These are phyloP conservation scores for Saccharum officinarum DNA, from an alignment of 176 grass and related monocot species.

Conservation along the genomic window DNA sequence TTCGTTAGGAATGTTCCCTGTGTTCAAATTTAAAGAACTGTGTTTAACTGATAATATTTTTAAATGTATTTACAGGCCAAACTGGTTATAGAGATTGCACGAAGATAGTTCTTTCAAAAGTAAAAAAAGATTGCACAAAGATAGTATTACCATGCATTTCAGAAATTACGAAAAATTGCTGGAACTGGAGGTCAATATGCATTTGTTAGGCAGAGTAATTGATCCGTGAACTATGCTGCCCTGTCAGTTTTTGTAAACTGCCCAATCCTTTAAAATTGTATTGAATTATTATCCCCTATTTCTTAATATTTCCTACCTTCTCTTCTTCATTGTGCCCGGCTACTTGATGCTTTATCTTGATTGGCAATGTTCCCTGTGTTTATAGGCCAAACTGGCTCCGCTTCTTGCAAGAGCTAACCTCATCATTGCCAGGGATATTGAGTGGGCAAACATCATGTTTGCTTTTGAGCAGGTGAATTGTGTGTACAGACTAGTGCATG, in stretches of 20 bases:
- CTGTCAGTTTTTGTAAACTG: background rate
- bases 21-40: background rate
- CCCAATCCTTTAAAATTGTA: background rate
- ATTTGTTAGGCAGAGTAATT: background rate
- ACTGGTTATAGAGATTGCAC: background rate
- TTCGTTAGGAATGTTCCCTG: background rate
- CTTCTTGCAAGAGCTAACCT: conserved; percentile 81
- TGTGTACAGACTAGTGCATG: conserved; percentile 8
- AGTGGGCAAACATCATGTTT: conserved; percentile 91
- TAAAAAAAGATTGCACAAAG: no score
- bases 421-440: conserved; percentile 88
- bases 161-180: background rate
- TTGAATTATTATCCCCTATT: background rate
- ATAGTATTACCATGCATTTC: background rate
- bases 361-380: conserved; percentile 2
- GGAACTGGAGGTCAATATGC: background rate
- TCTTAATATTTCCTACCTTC: background rate
- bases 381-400: conserved; percentile 60
- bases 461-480: conserved; percentile 91
- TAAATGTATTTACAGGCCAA: background rate
- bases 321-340: background rate
- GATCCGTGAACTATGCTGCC: background rate
- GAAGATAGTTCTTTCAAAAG: no score
- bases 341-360: conserved; percentile 1
- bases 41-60: conserved; percentile 1